Evolutionary conservation across 1,284 basidiomycete species (phyloP), one percentile per base, ranked within the genome.

Genomic region (Cerioporus squamosus): DNA sequence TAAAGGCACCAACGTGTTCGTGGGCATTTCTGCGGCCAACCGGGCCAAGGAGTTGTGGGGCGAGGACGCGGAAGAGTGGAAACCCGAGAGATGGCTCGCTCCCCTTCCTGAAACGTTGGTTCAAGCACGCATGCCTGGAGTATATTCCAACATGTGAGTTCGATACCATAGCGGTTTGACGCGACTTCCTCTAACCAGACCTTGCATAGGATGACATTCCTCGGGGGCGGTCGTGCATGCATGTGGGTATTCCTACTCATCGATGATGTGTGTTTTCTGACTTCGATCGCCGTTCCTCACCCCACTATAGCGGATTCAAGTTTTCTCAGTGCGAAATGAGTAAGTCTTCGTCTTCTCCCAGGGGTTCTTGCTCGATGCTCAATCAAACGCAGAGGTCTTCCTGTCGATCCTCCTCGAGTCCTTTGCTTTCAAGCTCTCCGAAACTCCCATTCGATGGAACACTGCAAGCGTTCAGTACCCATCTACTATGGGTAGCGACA

Each of bases 1-100:
- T 18, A 80, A 81, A 60, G 83, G 81, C 2, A 79, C 84, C 51
- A 64, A 68, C 0, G 58, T 86, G 0, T 56, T 78, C 12, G 71
- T 85, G 33, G 80, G 82, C 1, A 80, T 85, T 17, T 57, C 75
- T 2, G 69, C 74, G 0, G 62, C 82, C 39, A 85, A 87, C 63
- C 65, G 74, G 8, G 68, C 72, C 36, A 77, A 74, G 57, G 69
- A 72, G 2, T 69, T 85, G 3, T 87, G 85, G 84, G 84, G 85
- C 4, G 74, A 79, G 33, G 84, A 86, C 64, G 77, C 81, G 5
- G 60, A 63, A n/a, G 78, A 83, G 55, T 86, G 81, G 73, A 81
- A 71, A 78, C 70, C 70, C 1, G 69, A 72, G 51, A 59, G 71
- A 4, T 71, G 70, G 70, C 56, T 72, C 5, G 47, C 60, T 5